Base-by-base conservation (phyloP, 345 rosid genomes). In the Ceriops decandra region DNA sequence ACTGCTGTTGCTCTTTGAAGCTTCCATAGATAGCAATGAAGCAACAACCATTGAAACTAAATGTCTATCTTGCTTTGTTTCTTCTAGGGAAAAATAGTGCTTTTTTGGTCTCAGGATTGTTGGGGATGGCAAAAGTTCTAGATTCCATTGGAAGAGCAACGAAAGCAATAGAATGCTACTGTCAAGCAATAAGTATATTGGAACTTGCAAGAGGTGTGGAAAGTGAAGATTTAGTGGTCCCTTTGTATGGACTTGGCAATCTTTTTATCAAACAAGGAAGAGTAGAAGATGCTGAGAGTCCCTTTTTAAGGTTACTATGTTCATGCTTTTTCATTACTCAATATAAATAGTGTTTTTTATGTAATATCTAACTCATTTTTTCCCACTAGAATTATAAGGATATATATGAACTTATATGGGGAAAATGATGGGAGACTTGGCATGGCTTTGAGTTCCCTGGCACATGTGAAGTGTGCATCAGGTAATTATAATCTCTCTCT, bases 61-160 rank as follows among this genome's bases (percentile, higher is more conserved):
- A 58, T 19, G 20, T 71, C 58, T 11, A 28, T 27, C 22, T 58
- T 36, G 17, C 24, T 35, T 33, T 61, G 58, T 51, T 63, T 72
- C 60, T 74, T 71, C 38, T 67, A 92, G 96, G 95, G 70, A 70
- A 81, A 66, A 56, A 52, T 57, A 84, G 85, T 77, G 78, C 79
- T 53, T 78, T 84, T 63, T 88, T 93, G 36, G 80, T 89, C 82
- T 75, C 86, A 60, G 86, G 97, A 24, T 79, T 93, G 62, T 79
- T 90, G 84, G 97, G 90, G 60, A 69, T 87, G 77, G 97, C 97
- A 59, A 90, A 93, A 86, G 84, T 82, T 80, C 80, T 87, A 62
- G 81, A 82, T 74, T 88, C 80, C 22, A 57, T 80, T 59, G 87
- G 95, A 75, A 86, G 82, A 80, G 76, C 81, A 36, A 71, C 72